phyloP scores from a whole-genome alignment of 345 rosid species.

The Citrus medica region DNA sequence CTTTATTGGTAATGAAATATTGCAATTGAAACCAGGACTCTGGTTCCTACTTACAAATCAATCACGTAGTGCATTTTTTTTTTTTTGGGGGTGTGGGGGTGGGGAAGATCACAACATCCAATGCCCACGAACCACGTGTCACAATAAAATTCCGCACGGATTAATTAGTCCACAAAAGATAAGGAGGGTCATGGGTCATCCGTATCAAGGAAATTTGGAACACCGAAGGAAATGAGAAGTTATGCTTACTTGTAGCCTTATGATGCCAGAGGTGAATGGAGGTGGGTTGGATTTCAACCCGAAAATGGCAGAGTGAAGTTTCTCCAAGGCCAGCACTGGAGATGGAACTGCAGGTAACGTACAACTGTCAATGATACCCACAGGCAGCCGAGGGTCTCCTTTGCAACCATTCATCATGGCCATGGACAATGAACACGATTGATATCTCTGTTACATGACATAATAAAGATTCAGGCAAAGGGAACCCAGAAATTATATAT shows the following conservation, averaged over 20 bases:
- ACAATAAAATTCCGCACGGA: slow-evolving; percentile 5
- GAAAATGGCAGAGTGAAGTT: slow-evolving; percentile 44
- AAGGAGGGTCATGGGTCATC: slow-evolving; percentile 1
- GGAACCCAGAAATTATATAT: too few species aligned
- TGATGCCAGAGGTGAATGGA: slow-evolving; percentile 53
- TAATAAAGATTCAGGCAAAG: neutral
- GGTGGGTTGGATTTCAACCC: slow-evolving; percentile 51
- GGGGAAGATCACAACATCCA: slow-evolving; percentile 1
- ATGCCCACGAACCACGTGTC: slow-evolving; percentile 45
- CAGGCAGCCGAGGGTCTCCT: slow-evolving; percentile 38
- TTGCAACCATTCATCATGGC: slow-evolving; percentile 59
- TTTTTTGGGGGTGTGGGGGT: neutral
- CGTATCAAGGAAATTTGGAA: neutral
- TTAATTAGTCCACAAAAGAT: neutral
- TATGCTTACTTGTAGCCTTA: slow-evolving; percentile 63
- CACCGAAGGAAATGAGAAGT: neutral
- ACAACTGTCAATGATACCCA: slow-evolving; percentile 52
- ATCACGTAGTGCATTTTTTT: neutral
- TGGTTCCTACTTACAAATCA: too few species aligned
- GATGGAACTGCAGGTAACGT: slow-evolving; percentile 47
- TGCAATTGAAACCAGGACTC: too few species aligned
- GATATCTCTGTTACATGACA: slow-evolving; percentile 28
- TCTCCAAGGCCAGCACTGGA: slow-evolving; percentile 52
- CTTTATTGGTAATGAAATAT: neutral
- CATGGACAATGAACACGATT: slow-evolving; percentile 45